Base-by-base conservation (phyloP, 2,329 filamentous ascomycete species). In the Chaetomiaceae sp. region DNA sequence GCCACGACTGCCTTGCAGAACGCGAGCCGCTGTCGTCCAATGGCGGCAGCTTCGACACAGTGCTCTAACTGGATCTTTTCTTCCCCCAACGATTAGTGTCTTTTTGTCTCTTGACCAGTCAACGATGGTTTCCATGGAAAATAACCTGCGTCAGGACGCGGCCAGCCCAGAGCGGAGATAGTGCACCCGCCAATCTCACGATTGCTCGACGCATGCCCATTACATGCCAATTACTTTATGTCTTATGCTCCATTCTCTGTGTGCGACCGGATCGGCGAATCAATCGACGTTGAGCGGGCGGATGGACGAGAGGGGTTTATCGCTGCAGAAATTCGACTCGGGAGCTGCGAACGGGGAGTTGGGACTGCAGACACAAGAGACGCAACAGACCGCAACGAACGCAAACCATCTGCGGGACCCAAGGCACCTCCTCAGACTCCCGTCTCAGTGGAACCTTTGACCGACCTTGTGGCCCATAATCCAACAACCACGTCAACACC, bases 1-100 rank as follows among this genome's bases (percentile, higher is more conserved):
- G 72, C 73, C 73, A 75, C 73, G 73, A 74, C 71, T 71, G 55
- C 67, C 63, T 73, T 27, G 71, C 70, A 72, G 68, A 60, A 62
- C 58, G 64, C 62, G 58, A 55, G 44, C 51, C 53, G 48, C 39
- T 51, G 51, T 42, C 48, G 35, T 56, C 58, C 58, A 61, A 61
- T 61, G 49, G 50, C 49, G 50, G 46, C 48, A 34, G n/a, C 46
- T 31, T 44, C 49, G 38, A 33, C 33, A 30, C n/a, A 9, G 42
- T 30, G 34, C 27, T 48, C 52, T 25, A 13, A 16, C n/a, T 25
- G 20, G n/a, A n/a, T n/a, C n/a, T n/a, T n/a, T n/a, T n/a, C n/a
- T n/a, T n/a, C n/a, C n/a, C n/a, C n/a, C n/a, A n/a, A n/a, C n/a
- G n/a, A n/a, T n/a, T n/a, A n/a, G n/a, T n/a, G 10, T 33, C 19